Conservation (phyloP, 768 basidiomycete genomes). For the Zangia roseola region DNA sequence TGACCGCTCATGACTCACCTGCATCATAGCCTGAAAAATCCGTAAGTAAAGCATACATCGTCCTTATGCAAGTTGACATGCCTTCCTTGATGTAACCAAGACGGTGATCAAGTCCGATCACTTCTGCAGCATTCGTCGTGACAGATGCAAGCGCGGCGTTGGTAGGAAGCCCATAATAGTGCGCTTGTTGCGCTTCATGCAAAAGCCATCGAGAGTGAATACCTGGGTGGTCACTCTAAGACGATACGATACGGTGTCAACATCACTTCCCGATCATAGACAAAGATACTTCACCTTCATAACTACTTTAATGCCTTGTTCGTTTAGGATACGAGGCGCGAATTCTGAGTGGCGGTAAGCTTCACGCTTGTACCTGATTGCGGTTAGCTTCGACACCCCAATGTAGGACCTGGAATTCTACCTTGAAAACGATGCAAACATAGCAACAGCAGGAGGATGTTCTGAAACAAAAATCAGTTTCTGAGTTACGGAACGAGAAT, state of each 20-base stretch:
- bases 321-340: conserved; percentile 51
- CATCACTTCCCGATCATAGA: not conserved
- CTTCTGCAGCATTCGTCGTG: conserved; percentile 67
- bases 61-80: conserved; percentile 10
- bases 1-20: conserved; percentile 20
- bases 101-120: conserved; percentile 77
- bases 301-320: conserved; percentile 47
- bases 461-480: conserved; percentile 27
- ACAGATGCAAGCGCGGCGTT: conserved; percentile 73
- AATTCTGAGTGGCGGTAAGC: conserved; percentile 56
- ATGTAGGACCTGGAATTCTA: conserved; percentile 11
- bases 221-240: conserved; percentile 64
- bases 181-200: conserved; percentile 83
- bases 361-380: conserved; percentile 54
- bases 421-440: conserved; percentile 62
- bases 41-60: not conserved
- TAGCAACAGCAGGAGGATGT: conserved; percentile 62
- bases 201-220: conserved; percentile 73
- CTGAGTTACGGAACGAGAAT: not conserved
- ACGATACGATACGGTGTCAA: not conserved
- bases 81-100: conserved; percentile 74
- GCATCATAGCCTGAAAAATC: conserved; percentile 63
- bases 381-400: not conserved
- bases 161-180: conserved; percentile 73
- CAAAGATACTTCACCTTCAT: conserved; percentile 43